A percentile compares a stretch with the other conserved stretches of the same genome.
Conservation (phyloP, 768 basidiomycete genomes). For the Amanita rimosa region DNA sequence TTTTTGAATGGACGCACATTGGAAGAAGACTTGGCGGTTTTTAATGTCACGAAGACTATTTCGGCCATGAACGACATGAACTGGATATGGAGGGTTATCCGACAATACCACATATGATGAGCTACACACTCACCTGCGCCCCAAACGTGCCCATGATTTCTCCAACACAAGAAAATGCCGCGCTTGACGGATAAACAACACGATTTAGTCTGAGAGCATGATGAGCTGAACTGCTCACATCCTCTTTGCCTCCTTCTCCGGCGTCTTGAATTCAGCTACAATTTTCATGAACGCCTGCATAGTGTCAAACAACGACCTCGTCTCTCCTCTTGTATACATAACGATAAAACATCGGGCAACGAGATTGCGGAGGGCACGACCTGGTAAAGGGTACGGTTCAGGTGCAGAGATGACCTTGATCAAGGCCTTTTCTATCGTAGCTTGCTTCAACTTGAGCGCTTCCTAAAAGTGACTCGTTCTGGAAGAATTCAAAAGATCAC, state of each 20-base stretch:
- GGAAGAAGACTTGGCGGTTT: slow-evolving; percentile 54
- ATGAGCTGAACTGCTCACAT: slow-evolving; percentile 37
- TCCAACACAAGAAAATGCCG: slow-evolving; percentile 78
- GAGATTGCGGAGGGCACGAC: slow-evolving; percentile 74
- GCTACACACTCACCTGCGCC: slow-evolving; percentile 50
- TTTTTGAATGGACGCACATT: slow-evolving; percentile 35
- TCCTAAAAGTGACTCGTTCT: slow-evolving; percentile 36
- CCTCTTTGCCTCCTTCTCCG: slow-evolving; percentile 50
- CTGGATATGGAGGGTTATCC: slow-evolving; percentile 23
- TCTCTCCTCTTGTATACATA: slow-evolving; percentile 74
- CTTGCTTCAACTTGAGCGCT: slow-evolving; percentile 53
- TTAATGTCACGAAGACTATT: slow-evolving; percentile 54
- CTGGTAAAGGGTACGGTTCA: slow-evolving; percentile 68
- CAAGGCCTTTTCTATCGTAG: slow-evolving; percentile 48
- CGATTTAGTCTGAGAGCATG: not conserved
- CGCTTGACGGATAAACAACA: slow-evolving; percentile 28
- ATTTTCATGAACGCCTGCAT: slow-evolving; percentile 68
- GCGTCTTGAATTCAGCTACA: slow-evolving; percentile 57
- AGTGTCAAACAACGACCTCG: slow-evolving; percentile 78
- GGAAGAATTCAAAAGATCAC: not conserved
- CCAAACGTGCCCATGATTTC: slow-evolving; percentile 84
- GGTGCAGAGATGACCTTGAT: slow-evolving; percentile 58
- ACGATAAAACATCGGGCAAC: slow-evolving; percentile 66
- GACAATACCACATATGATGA: not conserved
- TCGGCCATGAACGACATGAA: slow-evolving; percentile 96